Base-by-base conservation (phyloP, 257 asterid species). In the Handroanthus guayacan region DNA sequence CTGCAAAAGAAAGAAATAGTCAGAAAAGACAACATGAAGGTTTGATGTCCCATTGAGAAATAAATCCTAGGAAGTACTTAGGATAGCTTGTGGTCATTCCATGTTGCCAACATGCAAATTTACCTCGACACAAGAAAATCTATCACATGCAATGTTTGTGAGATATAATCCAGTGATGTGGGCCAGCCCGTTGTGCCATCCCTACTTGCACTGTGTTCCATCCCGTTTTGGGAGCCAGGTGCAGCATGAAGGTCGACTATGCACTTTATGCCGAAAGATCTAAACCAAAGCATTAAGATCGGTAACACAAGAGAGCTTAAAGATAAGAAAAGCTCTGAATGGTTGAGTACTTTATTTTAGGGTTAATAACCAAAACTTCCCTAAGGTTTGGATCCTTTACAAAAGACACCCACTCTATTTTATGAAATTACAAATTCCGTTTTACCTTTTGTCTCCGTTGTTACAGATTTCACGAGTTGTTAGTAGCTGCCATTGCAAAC, bases 161-260 rank as follows among this genome's bases (percentile, higher is more conserved):
- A 76, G 71, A 93, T 75, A 65, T 78, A 66, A 68, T 84, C 86
- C 0, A 83, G 74, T 44, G 95, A 86, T 31, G 86, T 81, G 9
- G 91, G 86, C 98, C 98, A 93, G 65, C 89, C 96, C 0, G 88
- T 86, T 6, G 88, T 84, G 31, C 97, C 98, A 45, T 93, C 98
- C 79, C 91, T 81, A 84, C 96, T 88, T 17, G 96, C 89, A 80
- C 98, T 91, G 85, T 93, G 96, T 73, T 93, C 98, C 91, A 84
- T 84, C 55, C 96, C 96, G 37, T 93, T 93, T 83, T 93, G 97
- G 37, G 98, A 93, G 79, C 90, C 96, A 0, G 97, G 97, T 51
- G 95, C 96, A 25, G 98, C 97, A 77, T 91, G 98, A 54, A 91
- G 93, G 79, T 93, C 97, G 6, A 93, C 82, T 79, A 91, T 93